phyloP scores from a whole-genome alignment of 305 asterid genomes.

The Withania somnifera region DNA sequence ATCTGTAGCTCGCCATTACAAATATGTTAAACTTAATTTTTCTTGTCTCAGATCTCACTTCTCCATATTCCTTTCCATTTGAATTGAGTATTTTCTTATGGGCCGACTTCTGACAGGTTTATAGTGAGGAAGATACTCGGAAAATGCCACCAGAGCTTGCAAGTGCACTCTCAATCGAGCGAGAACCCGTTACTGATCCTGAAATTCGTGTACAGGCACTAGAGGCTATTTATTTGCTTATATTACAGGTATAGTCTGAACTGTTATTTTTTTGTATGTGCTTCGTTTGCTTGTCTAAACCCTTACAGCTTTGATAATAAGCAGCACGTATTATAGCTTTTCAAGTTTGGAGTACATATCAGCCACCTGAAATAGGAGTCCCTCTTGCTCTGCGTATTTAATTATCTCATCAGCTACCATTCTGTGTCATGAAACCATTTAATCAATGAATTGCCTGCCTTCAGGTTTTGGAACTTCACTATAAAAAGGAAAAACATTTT shows the following conservation, averaged over 20 bases:
- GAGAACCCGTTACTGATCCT: conserved; percentile 70
- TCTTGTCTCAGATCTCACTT: neutral
- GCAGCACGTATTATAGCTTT: neutral
- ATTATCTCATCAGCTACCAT: too few relatives aligned
- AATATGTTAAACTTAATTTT: neutral
- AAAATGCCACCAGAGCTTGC: conserved; percentile 97
- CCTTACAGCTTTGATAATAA: neutral
- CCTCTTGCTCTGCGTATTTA: neutral
- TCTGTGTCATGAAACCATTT: neutral
- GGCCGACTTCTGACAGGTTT: conserved; percentile 32
- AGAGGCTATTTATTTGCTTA: conserved; percentile 76
- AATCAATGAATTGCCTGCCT: neutral
- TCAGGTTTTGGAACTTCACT: neutral
- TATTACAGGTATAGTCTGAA: conserved; percentile 49
- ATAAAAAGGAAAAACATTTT: neutral
- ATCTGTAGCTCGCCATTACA: neutral
- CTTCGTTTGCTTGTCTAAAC: neutral
- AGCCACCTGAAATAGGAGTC: neutral
- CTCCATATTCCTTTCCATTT: neutral
- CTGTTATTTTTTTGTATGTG: neutral
- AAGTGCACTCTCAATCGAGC: conserved; percentile 84
- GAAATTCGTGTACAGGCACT: conserved; percentile 66
- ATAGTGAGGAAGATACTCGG: conserved; percentile 49
- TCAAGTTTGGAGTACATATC: neutral
- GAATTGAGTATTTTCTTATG: neutral